Base-by-base conservation (phyloP, 768 basidiomycete genomes). In the Clitopilus passeckerianus region DNA sequence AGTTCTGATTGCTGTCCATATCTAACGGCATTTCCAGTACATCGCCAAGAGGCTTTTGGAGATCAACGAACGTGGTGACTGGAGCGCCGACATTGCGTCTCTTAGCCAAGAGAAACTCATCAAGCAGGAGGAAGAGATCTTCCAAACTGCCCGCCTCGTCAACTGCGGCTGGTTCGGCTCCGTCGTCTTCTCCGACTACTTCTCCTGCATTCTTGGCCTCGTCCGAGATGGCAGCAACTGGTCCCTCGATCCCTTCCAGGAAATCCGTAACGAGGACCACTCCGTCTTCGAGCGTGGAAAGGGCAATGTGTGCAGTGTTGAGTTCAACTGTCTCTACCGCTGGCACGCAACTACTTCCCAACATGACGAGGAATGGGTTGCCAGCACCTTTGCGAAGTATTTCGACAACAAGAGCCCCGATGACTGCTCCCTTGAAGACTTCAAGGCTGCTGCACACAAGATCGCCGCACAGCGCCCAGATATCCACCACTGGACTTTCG, bases 261-360 rank as follows among this genome's bases (percentile, higher is more conserved):
- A 91, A 81, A 81, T 93, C 2, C 78, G 91, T 27, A 72, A 75
- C 0, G 65, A 72, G 0, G 85, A 89, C 59, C 89, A 88, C 65
- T 71, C 82, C 5, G 66, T 87, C 9, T 90, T 92, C 50, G 89
- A 91, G 67, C 81, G 92, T 60, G 92, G 91, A 5, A 83, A 84
- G 54, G 91, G 92, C 1, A 93, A 94, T 67, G 82, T 84, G 14
- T 88, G 86, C 71, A 91, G 90, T 71, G 88, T 91, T 30, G 91
- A 94, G 87, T 93, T 93, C 76, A 93, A 93, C 65, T 89, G 88
- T 65, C 73, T 93, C 58, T 93, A 93, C 71, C 83, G 89, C 18
- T 79, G 92, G 92, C 92, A 94, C 52, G 87, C 92, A 0, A 92
- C 91, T 0, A 90, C 88, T 0, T 91, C 88, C 46, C 64, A 67